These are phyloP conservation scores for Fraxinus ornus DNA, from an alignment of 305 asterid species.

Conservation along the genomic window DNA sequence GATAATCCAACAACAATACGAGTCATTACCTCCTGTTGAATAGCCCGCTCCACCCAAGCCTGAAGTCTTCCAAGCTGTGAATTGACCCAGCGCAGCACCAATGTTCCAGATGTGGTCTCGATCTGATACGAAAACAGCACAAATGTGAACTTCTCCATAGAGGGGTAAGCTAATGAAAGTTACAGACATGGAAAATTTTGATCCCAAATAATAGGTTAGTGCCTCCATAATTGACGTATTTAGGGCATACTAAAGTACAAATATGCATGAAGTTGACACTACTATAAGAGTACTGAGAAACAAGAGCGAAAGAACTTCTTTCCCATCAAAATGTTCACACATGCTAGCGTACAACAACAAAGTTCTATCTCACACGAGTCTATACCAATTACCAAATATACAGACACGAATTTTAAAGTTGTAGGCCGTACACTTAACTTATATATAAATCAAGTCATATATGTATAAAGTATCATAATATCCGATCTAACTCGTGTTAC, in stretches of 20 bases:
- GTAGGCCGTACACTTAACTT: background rate
- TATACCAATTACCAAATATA: background rate
- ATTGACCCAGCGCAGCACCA: slow-evolving; percentile 98
- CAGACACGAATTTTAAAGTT: background rate
- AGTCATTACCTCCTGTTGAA: slow-evolving; percentile 84
- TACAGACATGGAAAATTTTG: background rate
- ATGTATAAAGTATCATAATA: background rate
- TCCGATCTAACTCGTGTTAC: background rate
- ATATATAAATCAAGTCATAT: background rate
- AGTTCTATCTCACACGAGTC: background rate
- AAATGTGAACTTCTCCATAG: slow-evolving; percentile 5
- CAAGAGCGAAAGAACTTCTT: background rate
- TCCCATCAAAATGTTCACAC: background rate
- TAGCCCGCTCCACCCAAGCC: slow-evolving; percentile 94
- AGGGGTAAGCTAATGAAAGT: slow-evolving; percentile 5
- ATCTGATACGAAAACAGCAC: slow-evolving; percentile 48
- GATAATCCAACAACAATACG: slow-evolving; percentile 13
- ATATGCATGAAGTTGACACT: background rate
- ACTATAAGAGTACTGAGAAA: background rate
- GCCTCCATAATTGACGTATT: background rate
- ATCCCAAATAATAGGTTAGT: background rate
- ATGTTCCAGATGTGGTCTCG: slow-evolving; percentile 84
- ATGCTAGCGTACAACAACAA: background rate
- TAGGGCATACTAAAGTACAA: background rate
- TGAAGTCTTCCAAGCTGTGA: slow-evolving; percentile 87